Base-by-base conservation (phyloP, 2,329 filamentous ascomycete species). In the Mycosphaerella sp. region DNA sequence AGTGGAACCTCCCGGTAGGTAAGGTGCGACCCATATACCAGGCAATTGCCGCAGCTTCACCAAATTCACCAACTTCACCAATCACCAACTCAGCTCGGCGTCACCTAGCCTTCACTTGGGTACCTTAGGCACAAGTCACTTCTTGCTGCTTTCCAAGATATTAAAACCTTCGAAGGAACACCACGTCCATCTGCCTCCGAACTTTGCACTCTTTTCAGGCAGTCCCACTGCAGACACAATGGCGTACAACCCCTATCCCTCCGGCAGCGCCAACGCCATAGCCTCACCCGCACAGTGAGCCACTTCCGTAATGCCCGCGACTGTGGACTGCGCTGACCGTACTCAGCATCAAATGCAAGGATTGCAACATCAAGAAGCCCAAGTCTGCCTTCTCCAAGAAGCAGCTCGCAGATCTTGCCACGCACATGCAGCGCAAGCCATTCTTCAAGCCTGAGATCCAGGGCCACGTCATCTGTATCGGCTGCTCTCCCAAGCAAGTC, bases 401-500 rank as follows among this genome's bases (percentile, higher is more conserved):
- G 39, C 51, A 50, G 43, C 34, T 45, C 5, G 26, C 17, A 1
- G 47, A 57, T 4, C 51, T 57, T 6, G 43, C 49, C 11, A 48
- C 39, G 9, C 38, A 53, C 31, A 47, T 51, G 29, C 31, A 17
- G 10, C 12, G 14, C n/a, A 54, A 29, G 8, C 11, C 32, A 8
- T 23, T 2, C n/a, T 58, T 58, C 53, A 51, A 58, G 38, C 38
- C 56, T 10, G 45, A 59, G 4, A 48, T 26, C 6, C 46, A n/a
- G 21, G 45, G 6, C 14, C 44, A 51, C 40, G 56, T 65, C 40
- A 34, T 53, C 9, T 67, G 66, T 56, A 58, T 56, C 7, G 17
- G 21, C 3, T 67, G 65, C 56, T 58, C 54, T 11, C 54, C 52
- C 1, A 45, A 45, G 11, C 63, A 62, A 44, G 39, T 53, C 12